Conservation (phyloP, 768 basidiomycete species). For the Clathrus columnatus region DNA sequence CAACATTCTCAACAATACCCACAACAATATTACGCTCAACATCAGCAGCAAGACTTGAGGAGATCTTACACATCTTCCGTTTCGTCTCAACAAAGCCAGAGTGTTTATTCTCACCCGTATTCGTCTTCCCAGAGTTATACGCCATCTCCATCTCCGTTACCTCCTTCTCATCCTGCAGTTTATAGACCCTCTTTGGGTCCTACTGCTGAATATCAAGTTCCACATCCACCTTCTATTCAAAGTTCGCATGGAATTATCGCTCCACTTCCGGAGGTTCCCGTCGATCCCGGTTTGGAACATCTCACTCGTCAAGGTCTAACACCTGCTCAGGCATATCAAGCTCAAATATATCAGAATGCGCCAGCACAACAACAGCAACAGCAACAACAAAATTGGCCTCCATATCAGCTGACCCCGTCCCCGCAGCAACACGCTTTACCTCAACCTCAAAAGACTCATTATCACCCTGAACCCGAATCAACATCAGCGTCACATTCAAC, state of each 20-base stretch:
- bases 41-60: slow-evolving; percentile 33
- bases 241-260: slow-evolving; percentile 37
- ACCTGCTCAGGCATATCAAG: slow-evolving; percentile 74
- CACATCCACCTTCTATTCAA: slow-evolving; percentile 38
- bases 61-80: slow-evolving; percentile 37
- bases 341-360: slow-evolving; percentile 53
- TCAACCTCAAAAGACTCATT: slow-evolving; percentile 16
- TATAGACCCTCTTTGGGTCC: slow-evolving; percentile 17
- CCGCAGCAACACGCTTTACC: slow-evolving; percentile 15
- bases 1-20: slow-evolving; percentile 20
- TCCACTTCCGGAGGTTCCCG: slow-evolving; percentile 41
- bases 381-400: slow-evolving; percentile 15
- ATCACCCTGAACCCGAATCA: slow-evolving; percentile 18
- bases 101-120: slow-evolving; percentile 18
- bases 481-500: slow-evolving; percentile 38
- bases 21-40: slow-evolving; percentile 19
- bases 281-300: slow-evolving; percentile 37
- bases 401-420: slow-evolving; percentile 29
- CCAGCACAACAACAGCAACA: slow-evolving; percentile 22
- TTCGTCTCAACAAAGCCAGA: slow-evolving; percentile 23
- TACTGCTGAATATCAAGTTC: slow-evolving; percentile 24
- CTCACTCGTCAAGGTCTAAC: slow-evolving; percentile 48
- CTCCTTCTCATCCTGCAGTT: slow-evolving; percentile 16
- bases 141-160: slow-evolving; percentile 20
- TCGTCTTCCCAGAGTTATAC: slow-evolving; percentile 16